A percentile compares a stretch with the other conserved stretches of the same genome.
Evolutionary conservation across 352 stramenopile species (phyloP).

Genomic region (Phytophthora sansomeana): DNA sequence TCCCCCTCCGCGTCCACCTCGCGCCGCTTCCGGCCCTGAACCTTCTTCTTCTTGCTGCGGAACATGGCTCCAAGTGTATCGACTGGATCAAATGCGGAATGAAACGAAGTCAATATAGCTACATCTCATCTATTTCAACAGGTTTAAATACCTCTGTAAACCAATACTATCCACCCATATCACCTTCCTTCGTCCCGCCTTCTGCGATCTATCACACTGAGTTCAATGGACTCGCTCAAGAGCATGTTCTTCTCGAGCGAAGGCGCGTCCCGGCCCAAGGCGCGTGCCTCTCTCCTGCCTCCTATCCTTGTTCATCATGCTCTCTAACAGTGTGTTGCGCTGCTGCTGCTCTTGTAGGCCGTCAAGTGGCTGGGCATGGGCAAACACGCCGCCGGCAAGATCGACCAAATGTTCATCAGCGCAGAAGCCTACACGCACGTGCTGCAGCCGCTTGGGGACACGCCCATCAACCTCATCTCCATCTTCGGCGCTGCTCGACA

Average conservation of each 20-base stretch:
- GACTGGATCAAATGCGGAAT: not conserved
- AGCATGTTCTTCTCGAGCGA: conserved; percentile 45
- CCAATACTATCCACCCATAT: conserved; percentile 15
- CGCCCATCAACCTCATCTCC: conserved; percentile 82
- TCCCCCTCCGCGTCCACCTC: conserved; percentile 27
- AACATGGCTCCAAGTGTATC: conserved; percentile 37
- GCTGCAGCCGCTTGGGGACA: conserved; percentile 66
- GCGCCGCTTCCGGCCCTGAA: conserved; percentile 42
- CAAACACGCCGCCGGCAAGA: conserved; percentile 42
- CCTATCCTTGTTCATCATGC: not conserved
- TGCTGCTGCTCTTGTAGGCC: conserved; percentile 41
- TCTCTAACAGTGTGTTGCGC: conserved; percentile 24
- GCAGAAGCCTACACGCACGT: conserved; percentile 63
- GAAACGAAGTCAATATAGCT: not conserved
- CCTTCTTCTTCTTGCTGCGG: conserved; percentile 56
- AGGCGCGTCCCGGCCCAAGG: conserved; percentile 31
- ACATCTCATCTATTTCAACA: not conserved
- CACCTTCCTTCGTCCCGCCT: not conserved
- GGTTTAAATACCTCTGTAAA: not conserved
- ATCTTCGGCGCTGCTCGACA: conserved; percentile 88
- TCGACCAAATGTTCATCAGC: conserved; percentile 79
- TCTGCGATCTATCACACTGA: conserved; percentile 14
- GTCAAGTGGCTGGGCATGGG: conserved; percentile 89
- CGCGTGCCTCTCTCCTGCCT: not conserved
- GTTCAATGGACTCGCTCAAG: conserved; percentile 41